These are phyloP conservation scores for Nematocida homosporus DNA, from an alignment of 371 early-diverging fungal genomes.

Conservation along the genomic window DNA sequence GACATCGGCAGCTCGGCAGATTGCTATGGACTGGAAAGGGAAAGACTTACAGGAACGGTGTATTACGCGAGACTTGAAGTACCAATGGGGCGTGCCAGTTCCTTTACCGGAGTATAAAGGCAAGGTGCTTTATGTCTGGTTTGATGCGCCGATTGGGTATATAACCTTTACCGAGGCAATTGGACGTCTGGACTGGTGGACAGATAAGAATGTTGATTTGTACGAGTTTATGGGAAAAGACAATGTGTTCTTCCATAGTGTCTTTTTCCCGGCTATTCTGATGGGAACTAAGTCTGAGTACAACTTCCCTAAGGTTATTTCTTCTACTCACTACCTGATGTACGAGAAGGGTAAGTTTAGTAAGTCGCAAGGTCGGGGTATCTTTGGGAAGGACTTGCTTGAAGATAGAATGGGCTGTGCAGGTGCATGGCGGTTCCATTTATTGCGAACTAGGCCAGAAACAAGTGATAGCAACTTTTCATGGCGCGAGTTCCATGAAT, in stretches of 20 bases:
- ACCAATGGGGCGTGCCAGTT: conserved; percentile 90
- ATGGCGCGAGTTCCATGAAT: conserved; percentile 83
- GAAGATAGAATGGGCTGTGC: conserved; percentile 81
- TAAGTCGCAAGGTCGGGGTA: conserved; percentile 90
- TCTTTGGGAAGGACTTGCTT: conserved; percentile 88
- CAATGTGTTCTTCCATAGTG: conserved; percentile 98
- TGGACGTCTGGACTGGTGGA: conserved; percentile 28
- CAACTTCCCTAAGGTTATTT: conserved; percentile 73
- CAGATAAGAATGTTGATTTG: conserved; percentile 69
- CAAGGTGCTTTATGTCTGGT: conserved; percentile 99
- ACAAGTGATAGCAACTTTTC: conserved; percentile 82
- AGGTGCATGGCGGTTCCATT: conserved; percentile 94
- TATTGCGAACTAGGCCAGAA: conserved; percentile 92
- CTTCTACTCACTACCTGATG: conserved; percentile 92
- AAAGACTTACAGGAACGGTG: conserved; percentile 89
- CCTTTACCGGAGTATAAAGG: conserved; percentile 76
- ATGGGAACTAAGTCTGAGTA: conserved; percentile 72
- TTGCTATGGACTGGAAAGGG: conserved; percentile 88
- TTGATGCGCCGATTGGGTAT: conserved; percentile 91
- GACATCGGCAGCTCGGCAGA: conserved; percentile 81
- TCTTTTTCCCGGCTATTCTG: conserved; percentile 88
- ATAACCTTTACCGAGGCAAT: conserved; percentile 61
- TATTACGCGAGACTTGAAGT: conserved; percentile 93
- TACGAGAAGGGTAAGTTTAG: conserved; percentile 95
- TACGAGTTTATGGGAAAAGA: conserved; percentile 99